Conservation (phyloP, 176 grass and related monocot species). For the Paspalum vaginatum region DNA sequence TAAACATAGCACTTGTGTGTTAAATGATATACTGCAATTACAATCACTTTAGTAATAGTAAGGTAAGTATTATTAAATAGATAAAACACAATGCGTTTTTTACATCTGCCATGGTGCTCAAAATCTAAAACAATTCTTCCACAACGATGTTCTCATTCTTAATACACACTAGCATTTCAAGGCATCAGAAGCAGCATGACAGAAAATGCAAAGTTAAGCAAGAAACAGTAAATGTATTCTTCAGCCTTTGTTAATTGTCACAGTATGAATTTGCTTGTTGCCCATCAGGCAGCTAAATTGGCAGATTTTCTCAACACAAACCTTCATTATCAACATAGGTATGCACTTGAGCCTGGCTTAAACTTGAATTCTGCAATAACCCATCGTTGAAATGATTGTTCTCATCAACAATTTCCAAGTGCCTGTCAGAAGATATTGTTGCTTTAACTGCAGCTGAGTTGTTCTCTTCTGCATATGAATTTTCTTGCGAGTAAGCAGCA, state of each 20-base stretch:
- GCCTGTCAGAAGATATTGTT: conserved; percentile 44
- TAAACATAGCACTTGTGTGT: background rate
- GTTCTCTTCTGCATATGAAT: conserved; percentile 54
- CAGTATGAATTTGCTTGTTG: conserved; percentile 16
- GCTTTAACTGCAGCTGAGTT: conserved; percentile 36
- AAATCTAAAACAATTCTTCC: conserved; percentile 16
- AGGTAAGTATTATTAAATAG: conserved; percentile 1
- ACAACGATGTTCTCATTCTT: conserved; percentile 1
- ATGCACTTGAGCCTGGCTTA: conserved; percentile 66
- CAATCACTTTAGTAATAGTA: background rate
- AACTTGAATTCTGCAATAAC: conserved; percentile 50
- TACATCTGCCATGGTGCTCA: background rate
- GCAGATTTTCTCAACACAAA: conserved; percentile 31
- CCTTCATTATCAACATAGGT: conserved; percentile 61
- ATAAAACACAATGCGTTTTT: background rate
- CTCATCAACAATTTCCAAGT: conserved; percentile 56
- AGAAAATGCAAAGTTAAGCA: background rate
- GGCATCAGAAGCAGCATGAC: conserved; percentile 13
- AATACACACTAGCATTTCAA: conserved; percentile 7
- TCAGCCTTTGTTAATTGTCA: conserved; percentile 5
- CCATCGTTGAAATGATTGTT: conserved; percentile 56
- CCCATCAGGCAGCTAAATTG: background rate
- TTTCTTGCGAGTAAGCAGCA: conserved; percentile 40
- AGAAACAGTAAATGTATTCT: conserved; percentile 30
- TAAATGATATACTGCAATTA: conserved; percentile 2